Percentiles rank a stretch among this genome's conserved stretches.
phyloP scores from a whole-genome alignment of 345 rosid species.

The Melaleuca alternifolia region DNA sequence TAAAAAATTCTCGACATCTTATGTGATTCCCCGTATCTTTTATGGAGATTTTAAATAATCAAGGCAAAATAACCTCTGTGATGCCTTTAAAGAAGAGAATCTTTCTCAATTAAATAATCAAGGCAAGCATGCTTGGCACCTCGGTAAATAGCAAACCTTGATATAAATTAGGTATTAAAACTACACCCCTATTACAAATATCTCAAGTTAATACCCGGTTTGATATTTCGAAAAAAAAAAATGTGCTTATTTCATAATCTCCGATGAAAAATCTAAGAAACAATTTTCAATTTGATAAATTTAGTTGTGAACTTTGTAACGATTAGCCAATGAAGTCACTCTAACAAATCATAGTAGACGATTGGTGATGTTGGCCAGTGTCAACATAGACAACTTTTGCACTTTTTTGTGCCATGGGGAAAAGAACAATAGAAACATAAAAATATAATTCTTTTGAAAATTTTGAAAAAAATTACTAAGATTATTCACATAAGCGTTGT shows the following conservation, averaged over 20 bases:
- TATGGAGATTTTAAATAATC: too few species aligned
- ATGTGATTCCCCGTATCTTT: neutral
- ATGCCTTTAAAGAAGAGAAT: neutral
- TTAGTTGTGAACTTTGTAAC: neutral
- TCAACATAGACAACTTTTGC: neutral
- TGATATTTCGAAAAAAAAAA: neutral
- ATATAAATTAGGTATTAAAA: neutral
- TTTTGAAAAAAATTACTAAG: too few species aligned
- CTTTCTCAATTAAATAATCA: neutral
- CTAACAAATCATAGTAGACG: rapidly evolving
- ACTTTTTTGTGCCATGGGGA: neutral
- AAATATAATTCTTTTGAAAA: too few species aligned
- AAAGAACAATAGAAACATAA: neutral
- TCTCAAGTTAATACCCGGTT: neutral
- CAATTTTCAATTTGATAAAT: neutral
- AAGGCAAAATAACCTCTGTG: neutral
- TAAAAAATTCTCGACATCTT: neutral
- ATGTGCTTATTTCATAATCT: neutral
- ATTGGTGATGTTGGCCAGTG: rapidly evolving
- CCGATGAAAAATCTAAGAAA: neutral
- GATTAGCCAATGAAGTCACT: neutral
- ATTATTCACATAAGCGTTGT: too few species aligned
- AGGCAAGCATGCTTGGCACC: too few species aligned
- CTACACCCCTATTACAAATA: neutral
- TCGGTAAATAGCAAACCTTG: neutral